A percentile compares a stretch with the other conserved stretches of the same genome.
These are phyloP conservation scores for Euphorbia schlechtendalii DNA, from an alignment of 441 rosid genomes.

Conservation along the genomic window DNA sequence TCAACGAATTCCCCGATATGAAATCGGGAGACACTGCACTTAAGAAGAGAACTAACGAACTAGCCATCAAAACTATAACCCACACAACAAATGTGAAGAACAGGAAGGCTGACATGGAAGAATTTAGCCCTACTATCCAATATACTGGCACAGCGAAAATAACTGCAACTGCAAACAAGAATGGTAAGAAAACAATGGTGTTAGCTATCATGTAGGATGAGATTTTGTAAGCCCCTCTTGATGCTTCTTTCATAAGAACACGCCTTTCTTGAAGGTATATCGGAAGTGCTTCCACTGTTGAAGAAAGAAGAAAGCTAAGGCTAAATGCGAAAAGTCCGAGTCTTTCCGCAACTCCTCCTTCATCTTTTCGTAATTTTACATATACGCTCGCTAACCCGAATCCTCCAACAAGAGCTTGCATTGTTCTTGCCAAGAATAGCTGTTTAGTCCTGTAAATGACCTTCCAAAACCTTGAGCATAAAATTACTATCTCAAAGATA, in stretches of 20 bases:
- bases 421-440: constrained; percentile 65
- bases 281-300: constrained; percentile 84
- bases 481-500: constrained; percentile 46
- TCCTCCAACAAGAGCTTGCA: constrained; percentile 81
- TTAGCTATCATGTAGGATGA: constrained; percentile 82
- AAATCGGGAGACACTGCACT: constrained; percentile 72
- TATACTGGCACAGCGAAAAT: constrained; percentile 60
- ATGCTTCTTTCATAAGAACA: constrained; percentile 84
- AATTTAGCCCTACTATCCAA: constrained; percentile 68
- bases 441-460: constrained; percentile 70
- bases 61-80: constrained; percentile 65
- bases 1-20: constrained; percentile 70
- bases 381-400: constrained; percentile 68
- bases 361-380: constrained; percentile 47
- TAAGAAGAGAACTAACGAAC: constrained; percentile 69
- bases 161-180: constrained; percentile 51
- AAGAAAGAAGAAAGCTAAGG: constrained; percentile 75
- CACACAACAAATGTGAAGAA: constrained; percentile 59
- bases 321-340: constrained; percentile 83
- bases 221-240: constrained; percentile 70
- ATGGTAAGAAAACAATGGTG: constrained; percentile 61
- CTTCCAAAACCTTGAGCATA: constrained; percentile 60
- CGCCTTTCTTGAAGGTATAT: constrained; percentile 76
- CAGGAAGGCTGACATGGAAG: constrained; percentile 51
- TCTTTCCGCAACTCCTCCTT: constrained; percentile 63